Conservation (phyloP, 2,329 filamentous ascomycete genomes). For the Scolecobasidium constrictum region DNA sequence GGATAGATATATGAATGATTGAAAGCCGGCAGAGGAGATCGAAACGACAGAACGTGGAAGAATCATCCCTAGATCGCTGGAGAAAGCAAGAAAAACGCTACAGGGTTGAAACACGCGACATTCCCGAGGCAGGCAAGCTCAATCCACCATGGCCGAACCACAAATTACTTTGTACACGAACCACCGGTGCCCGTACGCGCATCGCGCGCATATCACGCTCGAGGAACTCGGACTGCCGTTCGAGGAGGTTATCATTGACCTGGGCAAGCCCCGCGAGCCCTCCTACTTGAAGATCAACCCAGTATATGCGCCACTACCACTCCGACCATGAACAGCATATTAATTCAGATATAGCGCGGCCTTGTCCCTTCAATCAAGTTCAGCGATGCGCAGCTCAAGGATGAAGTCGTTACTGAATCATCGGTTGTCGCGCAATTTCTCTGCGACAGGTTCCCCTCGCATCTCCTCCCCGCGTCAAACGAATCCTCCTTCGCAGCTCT, state of each 20-base stretch:
- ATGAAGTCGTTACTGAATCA: conserved; percentile 61
- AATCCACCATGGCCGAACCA: conserved; percentile 4
- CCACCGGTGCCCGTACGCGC: conserved; percentile 60
- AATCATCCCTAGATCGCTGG: no score
- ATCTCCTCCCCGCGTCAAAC: conserved; percentile 48
- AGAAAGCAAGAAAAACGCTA: no score
- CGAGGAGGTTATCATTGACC: conserved; percentile 63
- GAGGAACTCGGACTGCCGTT: conserved; percentile 54
- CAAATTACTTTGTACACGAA: conserved; percentile 62
- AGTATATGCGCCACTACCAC: conserved; percentile 21
- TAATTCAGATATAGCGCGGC: conserved; percentile 40
- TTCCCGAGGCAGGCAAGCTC: no score
- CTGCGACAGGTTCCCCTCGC: conserved; percentile 57
- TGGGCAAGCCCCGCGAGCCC: conserved; percentile 54
- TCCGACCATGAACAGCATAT: background rate
- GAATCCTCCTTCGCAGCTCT: conserved; percentile 45
- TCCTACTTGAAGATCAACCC: conserved; percentile 73
- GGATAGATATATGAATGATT: no score
- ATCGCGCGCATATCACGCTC: conserved; percentile 63
- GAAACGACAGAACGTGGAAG: no score
- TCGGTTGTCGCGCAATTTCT: conserved; percentile 62
- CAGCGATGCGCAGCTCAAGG: conserved; percentile 34
- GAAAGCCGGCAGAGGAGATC: no score
- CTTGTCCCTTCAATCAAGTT: conserved; percentile 63
- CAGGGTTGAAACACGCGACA: no score